Evolutionary conservation across 2,329 filamentous ascomycete species (phyloP).

Genomic region (Aspergillus arachidicola): DNA sequence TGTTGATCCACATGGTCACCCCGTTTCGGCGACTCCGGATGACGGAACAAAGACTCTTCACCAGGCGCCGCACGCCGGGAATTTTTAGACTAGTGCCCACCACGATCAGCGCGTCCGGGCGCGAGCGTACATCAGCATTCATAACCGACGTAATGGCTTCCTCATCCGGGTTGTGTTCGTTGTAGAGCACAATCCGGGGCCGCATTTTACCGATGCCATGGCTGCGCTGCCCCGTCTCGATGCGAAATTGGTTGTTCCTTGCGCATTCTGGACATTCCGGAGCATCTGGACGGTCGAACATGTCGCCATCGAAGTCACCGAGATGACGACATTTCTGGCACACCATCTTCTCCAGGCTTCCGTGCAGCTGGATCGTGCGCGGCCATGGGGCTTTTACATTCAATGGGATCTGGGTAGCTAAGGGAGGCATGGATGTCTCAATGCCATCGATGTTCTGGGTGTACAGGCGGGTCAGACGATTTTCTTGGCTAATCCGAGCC

Average conservation of each 20-base stretch:
- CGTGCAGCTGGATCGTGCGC: constrained; percentile 88
- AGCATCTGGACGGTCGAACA: constrained; percentile 83
- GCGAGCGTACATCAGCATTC: constrained; percentile 77
- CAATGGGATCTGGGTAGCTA: constrained; percentile 79
- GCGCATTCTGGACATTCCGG: constrained; percentile 78
- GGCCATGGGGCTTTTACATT: constrained; percentile 89
- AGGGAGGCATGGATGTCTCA: constrained; percentile 78
- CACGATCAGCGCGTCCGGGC: constrained; percentile 90
- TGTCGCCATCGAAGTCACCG: constrained; percentile 71
- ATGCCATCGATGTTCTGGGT: constrained; percentile 97
- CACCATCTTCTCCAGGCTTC: constrained; percentile 92
- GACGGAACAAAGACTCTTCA: constrained; percentile 85
- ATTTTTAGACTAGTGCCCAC: constrained; percentile 96
- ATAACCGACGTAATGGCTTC: constrained; percentile 94
- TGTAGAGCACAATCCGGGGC: constrained; percentile 94
- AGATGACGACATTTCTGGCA: constrained; percentile 89
- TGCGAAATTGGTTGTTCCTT: constrained; percentile 74
- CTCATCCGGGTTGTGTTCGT: constrained; percentile 94
- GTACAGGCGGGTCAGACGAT: constrained; percentile 84
- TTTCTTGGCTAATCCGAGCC: constrained; percentile 84
- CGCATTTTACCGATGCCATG: constrained; percentile 89
- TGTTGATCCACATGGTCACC: constrained; percentile 92
- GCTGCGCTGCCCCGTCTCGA: constrained; percentile 79
- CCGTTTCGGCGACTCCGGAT: constrained; percentile 78
- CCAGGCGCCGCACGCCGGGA: constrained; percentile 84